Conservation (phyloP, 2,329 filamentous ascomycete species). For the Trichoderma sp. region DNA sequence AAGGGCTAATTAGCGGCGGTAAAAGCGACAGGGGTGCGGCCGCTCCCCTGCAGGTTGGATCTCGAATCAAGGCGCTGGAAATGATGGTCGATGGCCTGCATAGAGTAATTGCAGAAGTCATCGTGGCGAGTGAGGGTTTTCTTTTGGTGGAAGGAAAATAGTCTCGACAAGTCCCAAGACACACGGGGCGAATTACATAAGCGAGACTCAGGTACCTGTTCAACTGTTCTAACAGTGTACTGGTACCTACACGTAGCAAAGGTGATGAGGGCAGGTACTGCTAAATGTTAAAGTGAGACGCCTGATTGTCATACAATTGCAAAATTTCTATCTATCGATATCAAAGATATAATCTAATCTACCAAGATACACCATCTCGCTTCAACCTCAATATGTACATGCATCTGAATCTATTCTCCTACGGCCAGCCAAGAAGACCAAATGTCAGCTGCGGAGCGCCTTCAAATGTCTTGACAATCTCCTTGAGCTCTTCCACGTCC, state of each 20-base stretch:
- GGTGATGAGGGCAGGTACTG: neutral
- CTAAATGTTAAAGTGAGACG: neutral
- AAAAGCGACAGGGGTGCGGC: neutral
- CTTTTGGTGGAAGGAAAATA: neutral
- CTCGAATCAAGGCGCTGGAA: neutral
- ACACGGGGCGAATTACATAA: neutral
- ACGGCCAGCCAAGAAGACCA: constrained; percentile 18
- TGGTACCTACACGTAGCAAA: neutral
- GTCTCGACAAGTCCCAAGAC: neutral
- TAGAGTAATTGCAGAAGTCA: neutral
- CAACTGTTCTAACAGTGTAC: neutral
- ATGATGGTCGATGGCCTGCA: neutral
- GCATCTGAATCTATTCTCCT: neutral
- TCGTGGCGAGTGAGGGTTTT: neutral
- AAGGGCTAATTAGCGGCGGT: neutral
- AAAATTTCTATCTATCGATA: neutral
- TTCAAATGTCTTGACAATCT: constrained; percentile 35
- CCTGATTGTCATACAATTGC: neutral
- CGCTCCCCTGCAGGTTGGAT: neutral
- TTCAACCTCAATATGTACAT: neutral
- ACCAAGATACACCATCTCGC: neutral
- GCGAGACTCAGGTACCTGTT: neutral
- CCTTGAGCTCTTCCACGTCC: constrained; percentile 50
- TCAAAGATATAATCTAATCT: neutral
- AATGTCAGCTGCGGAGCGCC: constrained; percentile 25